These are phyloP conservation scores for Plasmodium chabaudi DNA, from an alignment of 169 alveolate genomes.

Conservation along the genomic window DNA sequence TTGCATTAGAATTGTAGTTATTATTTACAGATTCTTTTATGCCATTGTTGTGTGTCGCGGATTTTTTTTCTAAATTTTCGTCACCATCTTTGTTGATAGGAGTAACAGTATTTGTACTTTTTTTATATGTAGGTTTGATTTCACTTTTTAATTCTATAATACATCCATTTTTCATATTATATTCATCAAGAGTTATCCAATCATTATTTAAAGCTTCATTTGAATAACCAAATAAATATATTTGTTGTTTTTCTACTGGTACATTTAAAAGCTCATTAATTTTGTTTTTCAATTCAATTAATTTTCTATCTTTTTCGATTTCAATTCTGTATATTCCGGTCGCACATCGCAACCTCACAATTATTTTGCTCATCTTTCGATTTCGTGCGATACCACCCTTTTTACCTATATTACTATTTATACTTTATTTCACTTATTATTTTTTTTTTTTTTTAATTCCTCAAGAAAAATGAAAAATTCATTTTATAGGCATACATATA, in stretches of 20 bases:
- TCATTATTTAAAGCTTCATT: not conserved
- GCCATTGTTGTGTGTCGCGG: not conserved
- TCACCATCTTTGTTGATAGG: not conserved
- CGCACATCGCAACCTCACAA: constrained; percentile 40
- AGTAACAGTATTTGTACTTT: not conserved
- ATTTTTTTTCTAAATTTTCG: not conserved
- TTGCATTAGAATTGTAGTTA: not conserved
- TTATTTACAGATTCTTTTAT: not conserved
- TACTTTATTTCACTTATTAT: not conserved
- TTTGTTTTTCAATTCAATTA: constrained; percentile 40
- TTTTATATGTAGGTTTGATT: constrained; percentile 23
- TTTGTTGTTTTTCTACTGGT: constrained; percentile 25
- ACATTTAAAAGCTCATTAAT: constrained; percentile 48
- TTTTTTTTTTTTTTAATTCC: not conserved
- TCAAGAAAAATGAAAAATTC: too few relatives aligned
- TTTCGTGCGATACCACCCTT: not conserved
- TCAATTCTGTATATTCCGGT: constrained; percentile 43
- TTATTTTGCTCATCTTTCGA: constrained; percentile 28
- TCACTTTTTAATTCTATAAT: constrained; percentile 26
- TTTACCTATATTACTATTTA: not conserved
- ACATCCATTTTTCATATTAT: constrained; percentile 34
- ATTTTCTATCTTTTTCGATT: constrained; percentile 4
- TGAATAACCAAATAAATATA: constrained; percentile 15
- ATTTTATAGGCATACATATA: too few relatives aligned
- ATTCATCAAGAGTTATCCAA: not conserved